phyloP scores from a whole-genome alignment of 345 rosid species.

The Salix viminalis region DNA sequence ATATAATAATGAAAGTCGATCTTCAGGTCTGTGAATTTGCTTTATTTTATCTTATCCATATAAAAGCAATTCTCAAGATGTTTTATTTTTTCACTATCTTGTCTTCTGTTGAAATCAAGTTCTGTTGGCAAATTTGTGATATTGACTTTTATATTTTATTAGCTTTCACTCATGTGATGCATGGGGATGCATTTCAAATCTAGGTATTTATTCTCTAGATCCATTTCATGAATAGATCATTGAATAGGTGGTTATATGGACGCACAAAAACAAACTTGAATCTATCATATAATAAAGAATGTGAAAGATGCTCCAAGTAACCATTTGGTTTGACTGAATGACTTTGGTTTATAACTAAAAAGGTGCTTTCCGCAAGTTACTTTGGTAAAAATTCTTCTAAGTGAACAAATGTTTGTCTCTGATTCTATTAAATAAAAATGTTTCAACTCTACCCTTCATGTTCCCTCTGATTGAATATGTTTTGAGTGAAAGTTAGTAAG shows the following conservation, averaged over 20 bases:
- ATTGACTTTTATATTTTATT: neutral
- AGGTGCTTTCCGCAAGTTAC: neutral
- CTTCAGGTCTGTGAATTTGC: constrained; percentile 61
- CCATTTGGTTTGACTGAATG: neutral
- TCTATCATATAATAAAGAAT: neutral
- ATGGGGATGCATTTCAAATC: neutral
- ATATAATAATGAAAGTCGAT: constrained; percentile 88
- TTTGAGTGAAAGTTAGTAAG: neutral
- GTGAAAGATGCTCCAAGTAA: neutral
- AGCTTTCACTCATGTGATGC: neutral
- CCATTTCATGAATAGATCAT: neutral
- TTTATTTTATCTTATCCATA: neutral
- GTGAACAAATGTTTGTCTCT: neutral
- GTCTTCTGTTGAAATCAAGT: neutral
- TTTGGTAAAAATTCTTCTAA: neutral
- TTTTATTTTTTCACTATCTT: neutral
- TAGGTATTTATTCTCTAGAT: neutral
- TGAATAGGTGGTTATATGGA: neutral
- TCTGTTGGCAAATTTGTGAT: neutral
- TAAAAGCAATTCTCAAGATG: neutral
- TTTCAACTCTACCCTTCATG: neutral
- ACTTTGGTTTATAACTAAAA: neutral
- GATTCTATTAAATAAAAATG: neutral
- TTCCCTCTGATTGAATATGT: neutral
- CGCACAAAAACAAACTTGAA: neutral